Evolutionary conservation across 2,329 filamentous ascomycete species (phyloP), one percentile per base, ranked within the genome.

Genomic region (Fusarium veterinarium): DNA sequence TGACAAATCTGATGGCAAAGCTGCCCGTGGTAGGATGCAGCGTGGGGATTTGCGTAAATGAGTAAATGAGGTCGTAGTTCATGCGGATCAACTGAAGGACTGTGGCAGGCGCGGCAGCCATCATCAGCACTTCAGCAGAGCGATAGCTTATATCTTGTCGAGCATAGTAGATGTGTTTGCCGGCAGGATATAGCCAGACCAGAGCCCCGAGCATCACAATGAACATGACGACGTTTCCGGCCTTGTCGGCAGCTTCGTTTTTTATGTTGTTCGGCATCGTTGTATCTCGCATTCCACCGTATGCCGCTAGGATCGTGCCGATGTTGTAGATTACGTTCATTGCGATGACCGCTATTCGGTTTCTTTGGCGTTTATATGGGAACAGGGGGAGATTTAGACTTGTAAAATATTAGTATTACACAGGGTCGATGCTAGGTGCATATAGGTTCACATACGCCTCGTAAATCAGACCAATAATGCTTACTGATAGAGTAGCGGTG

Each of bases 321-420:
- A 45, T 25, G 30, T 10, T 35, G 23, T 57, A 57, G 6, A 57
- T 8, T 4, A 57, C 1, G 13, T 57, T 31, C 40, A 45, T 33
- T 7, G 40, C 30, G 5, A 57, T 6, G n/a, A 57, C 4, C 1
- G 2, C 6, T 25, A 44, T 19, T 1, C 20, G 30, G 28, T 57
- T 57, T 16, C 53, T 8, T 8, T n/a, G 40, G 1, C 17, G n/a
- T 25, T 35, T 57, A 11, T 44, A 57, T 13, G 40, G 53, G 7
- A 33, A 45, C 1, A 45, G 1, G 0, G 53, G 52, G 2, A 56
- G 25, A 1, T 42, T 56, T 10, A 42, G 6, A 20, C 52, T 56
- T 4, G 28, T 4, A 3, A 1, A 6, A 31, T 2, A 13, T 55
- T 1, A 28, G 42, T n/a, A n/a, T 6, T n/a, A 40, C 0, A n/a